Conservation (phyloP, 2,329 filamentous ascomycete species). For the Aspergillus sp. region DNA sequence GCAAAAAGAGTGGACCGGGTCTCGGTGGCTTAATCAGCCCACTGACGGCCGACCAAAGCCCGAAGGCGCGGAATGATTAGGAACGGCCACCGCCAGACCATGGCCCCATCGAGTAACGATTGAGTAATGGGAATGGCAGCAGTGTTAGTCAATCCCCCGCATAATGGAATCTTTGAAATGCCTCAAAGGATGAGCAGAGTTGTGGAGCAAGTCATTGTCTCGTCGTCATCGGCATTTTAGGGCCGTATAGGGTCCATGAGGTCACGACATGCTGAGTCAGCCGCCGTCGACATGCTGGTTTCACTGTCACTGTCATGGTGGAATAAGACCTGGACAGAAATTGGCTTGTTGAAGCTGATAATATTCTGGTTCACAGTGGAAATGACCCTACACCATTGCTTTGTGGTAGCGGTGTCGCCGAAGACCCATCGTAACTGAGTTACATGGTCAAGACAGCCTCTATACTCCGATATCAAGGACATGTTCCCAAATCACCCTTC, state of each 20-base stretch:
- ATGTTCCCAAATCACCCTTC: no score
- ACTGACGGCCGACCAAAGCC: not conserved
- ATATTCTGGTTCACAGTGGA: no score
- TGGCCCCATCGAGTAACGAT: constrained; percentile 1
- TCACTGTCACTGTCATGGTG: no score
- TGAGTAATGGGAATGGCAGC: not conserved
- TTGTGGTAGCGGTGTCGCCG: no score
- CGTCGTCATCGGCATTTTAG: not conserved
- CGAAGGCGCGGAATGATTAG: not conserved
- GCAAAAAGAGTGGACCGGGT: not conserved
- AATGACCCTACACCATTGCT: no score
- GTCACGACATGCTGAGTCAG: not conserved
- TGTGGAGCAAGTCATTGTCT: not conserved
- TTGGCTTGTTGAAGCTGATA: no score
- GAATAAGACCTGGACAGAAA: no score
- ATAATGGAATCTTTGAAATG: no score
- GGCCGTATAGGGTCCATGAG: not conserved
- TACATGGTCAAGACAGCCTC: no score
- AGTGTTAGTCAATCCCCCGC: not conserved
- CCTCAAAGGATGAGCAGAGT: not conserved
- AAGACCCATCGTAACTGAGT: no score
- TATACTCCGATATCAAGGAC: no score
- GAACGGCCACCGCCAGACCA: not conserved
- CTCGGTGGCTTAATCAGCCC: not conserved
- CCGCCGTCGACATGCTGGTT: not conserved